Base-by-base conservation (phyloP, 495 filamentous ascomycete genomes). In the Xylaria sp. region DNA sequence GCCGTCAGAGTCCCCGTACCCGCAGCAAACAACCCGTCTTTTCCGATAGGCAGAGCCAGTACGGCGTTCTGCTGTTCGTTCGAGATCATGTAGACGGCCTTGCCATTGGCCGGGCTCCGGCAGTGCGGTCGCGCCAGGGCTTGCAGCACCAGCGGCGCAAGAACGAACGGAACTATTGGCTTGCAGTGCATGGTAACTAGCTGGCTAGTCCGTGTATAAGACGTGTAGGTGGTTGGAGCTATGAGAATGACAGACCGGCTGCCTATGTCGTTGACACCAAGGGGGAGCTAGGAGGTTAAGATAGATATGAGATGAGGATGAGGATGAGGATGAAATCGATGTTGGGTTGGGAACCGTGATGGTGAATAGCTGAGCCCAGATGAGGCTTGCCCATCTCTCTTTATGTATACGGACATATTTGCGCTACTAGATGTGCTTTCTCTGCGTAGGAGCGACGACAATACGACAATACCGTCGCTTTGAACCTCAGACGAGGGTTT, bases 21-120 rank as follows among this genome's bases (percentile, higher is more conserved):
- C 5, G 88, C 78, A 11, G 79, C 80, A 24, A 66, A 37, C 44
- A 66, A 17, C 2, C 87, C 87, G 55, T 88, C 74, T 5, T 61
- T 37, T 0, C 74, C 78, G 21, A 89, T 80, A 7, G 82, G 80
- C 7, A 88, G 55, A 4, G 85, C 81, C 5, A 86, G 77, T 29
- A 89, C 75, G 0, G 82, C 74, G 69, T 89, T 89, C 0, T 71
- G 61, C 1, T 79, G 59, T 21, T 82, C 77, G 73, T 89, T 89
- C 37, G 83, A 86, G 37, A 87, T 72, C 67, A 88, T 75, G 74
- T 89, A 88, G 46, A 88, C 69, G 7, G 85, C 86, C 74, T 82
- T 83, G 26, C 81, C 83, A 26, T 66, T 66, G 19, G 62, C 29
- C 31, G 44, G 62, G n/a, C 44, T 19, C 29, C 3, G 37, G 6